phyloP scores from a whole-genome alignment of 2,329 filamentous ascomycete species.

The Cladosporium sp. region DNA sequence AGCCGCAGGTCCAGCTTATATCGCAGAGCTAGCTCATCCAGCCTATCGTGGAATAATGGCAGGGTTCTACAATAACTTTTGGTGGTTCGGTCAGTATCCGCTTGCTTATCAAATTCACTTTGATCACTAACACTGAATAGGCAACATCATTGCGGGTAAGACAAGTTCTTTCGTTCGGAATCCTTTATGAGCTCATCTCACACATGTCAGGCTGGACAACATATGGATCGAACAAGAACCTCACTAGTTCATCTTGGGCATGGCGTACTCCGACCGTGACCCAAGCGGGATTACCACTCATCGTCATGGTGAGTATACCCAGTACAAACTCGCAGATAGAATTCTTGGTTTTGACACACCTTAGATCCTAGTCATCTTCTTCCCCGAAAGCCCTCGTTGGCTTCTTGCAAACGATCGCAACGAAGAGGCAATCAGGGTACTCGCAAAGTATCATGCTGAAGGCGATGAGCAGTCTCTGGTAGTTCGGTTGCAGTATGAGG shows the following conservation, averaged over 20 bases:
- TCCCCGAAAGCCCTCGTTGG: slow-evolving; percentile 46
- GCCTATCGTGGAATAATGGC: slow-evolving; percentile 54
- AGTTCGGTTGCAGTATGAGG: slow-evolving; percentile 37
- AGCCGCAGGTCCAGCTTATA: slow-evolving; percentile 57
- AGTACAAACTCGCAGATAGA: neutral
- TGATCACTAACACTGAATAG: neutral
- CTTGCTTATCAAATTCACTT: neutral
- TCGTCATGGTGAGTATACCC: neutral
- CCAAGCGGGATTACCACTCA: slow-evolving; percentile 25
- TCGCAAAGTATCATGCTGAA: slow-evolving; percentile 44
- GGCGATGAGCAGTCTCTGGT: slow-evolving; percentile 43
- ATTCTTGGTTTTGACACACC: neutral
- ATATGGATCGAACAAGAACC: slow-evolving; percentile 30
- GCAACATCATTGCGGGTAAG: slow-evolving; percentile 45
- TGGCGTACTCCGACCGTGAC: slow-evolving; percentile 42
- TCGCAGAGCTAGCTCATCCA: slow-evolving; percentile 56
- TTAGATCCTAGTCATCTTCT: slow-evolving; percentile 35
- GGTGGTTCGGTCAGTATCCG: slow-evolving; percentile 38
- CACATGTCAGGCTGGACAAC: slow-evolving; percentile 29
- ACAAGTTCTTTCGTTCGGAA: no score
- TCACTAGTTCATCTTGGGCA: slow-evolving; percentile 19
- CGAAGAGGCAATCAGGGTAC: slow-evolving; percentile 42
- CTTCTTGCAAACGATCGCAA: slow-evolving; percentile 44
- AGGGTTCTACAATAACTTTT: slow-evolving; percentile 48
- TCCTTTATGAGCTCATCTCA: no score